Base-by-base conservation (phyloP, 2,329 filamentous ascomycete genomes). In the Fusarium nanum region DNA sequence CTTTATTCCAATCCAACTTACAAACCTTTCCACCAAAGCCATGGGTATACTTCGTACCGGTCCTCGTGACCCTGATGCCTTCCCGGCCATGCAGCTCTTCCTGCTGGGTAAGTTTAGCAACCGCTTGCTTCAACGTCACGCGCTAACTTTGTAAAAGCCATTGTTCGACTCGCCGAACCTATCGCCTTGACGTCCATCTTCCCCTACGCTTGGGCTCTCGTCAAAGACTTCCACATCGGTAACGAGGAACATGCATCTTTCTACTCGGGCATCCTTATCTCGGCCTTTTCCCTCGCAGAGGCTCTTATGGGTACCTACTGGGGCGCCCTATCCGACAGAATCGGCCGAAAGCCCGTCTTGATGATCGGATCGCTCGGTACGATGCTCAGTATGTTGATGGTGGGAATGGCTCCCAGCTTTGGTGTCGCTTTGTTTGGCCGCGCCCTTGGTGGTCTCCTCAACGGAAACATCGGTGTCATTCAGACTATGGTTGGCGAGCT, bases 181-280 rank as follows among this genome's bases (percentile, higher is more conserved):
- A 95, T 98, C 74, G 94, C 94, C 53, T 87, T 98, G 70, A 97
- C 94, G 3, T 96, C 93, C 76, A 96, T 97, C 80, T 97, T 95
- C 75, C 94, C 94, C 22, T 98, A 97, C 80, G 93, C 93, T 64
- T 97, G 92, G 92, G 87, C 91, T 64, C 89, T 95, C 73, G 90
- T 95, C 72, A 92, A 92, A 80, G 86, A 89, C 73, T 93, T 93
- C 80, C 77, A 92, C 42, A 86, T 94, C 73, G 92, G 91, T 67
- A 86, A 88, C 73, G 88, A 89, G 72, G 83, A 88, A 81, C 88
- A 94, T 88, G 92, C 93, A 65, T 97, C 90, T 40, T 95, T 93
- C 82, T 97, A 97, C 81, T 92, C 94, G 30, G 94, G 94, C 53
- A 84, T 96, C 71, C 89, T 97, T 78, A 94, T 97, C 73, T 95